Evolutionary conservation across 2,329 filamentous ascomycete genomes (phyloP).

Genomic region (Penicillium decumbens): DNA sequence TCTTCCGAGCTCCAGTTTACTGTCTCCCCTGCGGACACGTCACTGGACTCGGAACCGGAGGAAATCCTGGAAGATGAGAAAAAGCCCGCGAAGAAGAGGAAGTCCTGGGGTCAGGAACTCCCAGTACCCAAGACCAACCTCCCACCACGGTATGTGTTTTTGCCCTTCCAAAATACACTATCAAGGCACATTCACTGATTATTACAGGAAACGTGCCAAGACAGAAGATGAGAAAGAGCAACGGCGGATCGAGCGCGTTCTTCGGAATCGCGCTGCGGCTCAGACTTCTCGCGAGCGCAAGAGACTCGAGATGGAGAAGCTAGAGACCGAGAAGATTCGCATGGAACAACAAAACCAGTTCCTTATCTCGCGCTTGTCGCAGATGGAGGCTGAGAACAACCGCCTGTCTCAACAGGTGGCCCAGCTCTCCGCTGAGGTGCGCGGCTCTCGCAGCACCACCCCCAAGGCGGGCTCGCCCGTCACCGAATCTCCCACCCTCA

Average conservation of each 20-base stretch:
- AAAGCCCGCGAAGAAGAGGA: slow-evolving; percentile 85
- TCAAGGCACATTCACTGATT: neutral
- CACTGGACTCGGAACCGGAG: slow-evolving; percentile 27
- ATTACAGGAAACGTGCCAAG: slow-evolving; percentile 82
- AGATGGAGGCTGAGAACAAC: slow-evolving; percentile 55
- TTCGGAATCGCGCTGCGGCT: slow-evolving; percentile 90
- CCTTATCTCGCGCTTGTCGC: slow-evolving; percentile 59
- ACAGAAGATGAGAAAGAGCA: slow-evolving; percentile 99
- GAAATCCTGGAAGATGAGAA: slow-evolving; percentile 48
- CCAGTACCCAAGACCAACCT: slow-evolving; percentile 96
- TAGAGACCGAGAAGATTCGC: slow-evolving; percentile 60
- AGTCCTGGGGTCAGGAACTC: slow-evolving; percentile 97
- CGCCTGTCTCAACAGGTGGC: slow-evolving; percentile 49
- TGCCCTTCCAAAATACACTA: neutral
- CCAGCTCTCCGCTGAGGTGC: slow-evolving; percentile 47
- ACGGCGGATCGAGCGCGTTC: slow-evolving; percentile 91
- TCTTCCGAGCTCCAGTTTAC: slow-evolving; percentile 37
- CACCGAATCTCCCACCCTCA: slow-evolving; percentile 38
- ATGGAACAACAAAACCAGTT: slow-evolving; percentile 69
- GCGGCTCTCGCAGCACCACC: slow-evolving; percentile 38
- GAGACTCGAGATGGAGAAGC: slow-evolving; percentile 78
- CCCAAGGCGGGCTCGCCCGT: slow-evolving; percentile 36
- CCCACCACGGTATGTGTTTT: slow-evolving; percentile 66
- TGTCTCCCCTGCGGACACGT: slow-evolving; percentile 41
- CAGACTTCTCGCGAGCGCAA: slow-evolving; percentile 96